Conservation (phyloP, 2,329 filamentous ascomycete genomes). For the Didymella keratinophila region DNA sequence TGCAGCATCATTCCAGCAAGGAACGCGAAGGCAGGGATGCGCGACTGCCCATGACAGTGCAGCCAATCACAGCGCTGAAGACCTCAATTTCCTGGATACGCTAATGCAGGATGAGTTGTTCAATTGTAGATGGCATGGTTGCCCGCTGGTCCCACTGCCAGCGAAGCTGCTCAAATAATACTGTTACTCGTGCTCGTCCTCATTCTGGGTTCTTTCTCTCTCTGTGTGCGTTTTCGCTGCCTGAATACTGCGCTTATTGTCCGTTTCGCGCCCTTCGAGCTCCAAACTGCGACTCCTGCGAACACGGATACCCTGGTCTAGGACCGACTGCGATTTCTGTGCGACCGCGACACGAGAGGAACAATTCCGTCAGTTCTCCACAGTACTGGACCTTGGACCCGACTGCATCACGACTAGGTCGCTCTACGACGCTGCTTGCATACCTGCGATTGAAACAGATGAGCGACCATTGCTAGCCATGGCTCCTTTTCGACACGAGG, state of each 20-base stretch:
- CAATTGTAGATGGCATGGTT: slow-evolving; percentile 42
- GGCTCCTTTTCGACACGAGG: slow-evolving; percentile 1
- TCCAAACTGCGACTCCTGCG: background rate
- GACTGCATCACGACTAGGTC: slow-evolving; percentile 2
- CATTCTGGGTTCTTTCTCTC: slow-evolving; percentile 17
- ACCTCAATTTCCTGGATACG: slow-evolving; percentile 39
- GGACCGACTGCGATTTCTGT: slow-evolving; percentile 15
- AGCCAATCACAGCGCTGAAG: slow-evolving; percentile 34
- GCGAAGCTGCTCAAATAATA: slow-evolving; percentile 41
- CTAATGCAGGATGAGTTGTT: slow-evolving; percentile 53
- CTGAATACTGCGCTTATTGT: slow-evolving; percentile 16
- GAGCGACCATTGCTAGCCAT: background rate
- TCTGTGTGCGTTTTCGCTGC: slow-evolving; percentile 17
- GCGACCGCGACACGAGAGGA: slow-evolving; percentile 19
- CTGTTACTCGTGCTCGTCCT: slow-evolving; percentile 20
- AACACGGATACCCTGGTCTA: slow-evolving; percentile 12
- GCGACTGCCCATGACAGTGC: slow-evolving; percentile 5
- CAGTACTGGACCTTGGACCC: slow-evolving; percentile 8
- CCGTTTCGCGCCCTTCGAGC: slow-evolving; percentile 1
- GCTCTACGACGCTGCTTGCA: slow-evolving; percentile 1
- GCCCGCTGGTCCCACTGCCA: slow-evolving; percentile 36
- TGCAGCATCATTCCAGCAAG: slow-evolving; percentile 15
- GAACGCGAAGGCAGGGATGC: slow-evolving; percentile 21
- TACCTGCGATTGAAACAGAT: slow-evolving; percentile 3
- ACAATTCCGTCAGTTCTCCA: slow-evolving; percentile 12